Evolutionary conservation across 202 grass and related monocot species (phyloP).

Genomic region (Eragrostis tef): DNA sequence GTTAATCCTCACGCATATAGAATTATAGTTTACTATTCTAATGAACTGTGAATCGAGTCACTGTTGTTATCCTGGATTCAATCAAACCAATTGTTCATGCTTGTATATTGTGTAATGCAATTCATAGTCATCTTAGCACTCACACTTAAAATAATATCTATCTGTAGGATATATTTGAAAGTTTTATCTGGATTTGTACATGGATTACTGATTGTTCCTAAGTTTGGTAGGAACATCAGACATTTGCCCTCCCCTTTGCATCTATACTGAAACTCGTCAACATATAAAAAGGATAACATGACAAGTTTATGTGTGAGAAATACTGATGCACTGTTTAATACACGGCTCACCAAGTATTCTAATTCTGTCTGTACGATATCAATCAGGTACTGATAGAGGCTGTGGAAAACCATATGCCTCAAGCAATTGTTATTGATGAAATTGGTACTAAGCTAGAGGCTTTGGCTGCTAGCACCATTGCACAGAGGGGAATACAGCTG

Average conservation of each 20-base stretch:
- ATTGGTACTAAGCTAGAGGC: slow-evolving; percentile 91
- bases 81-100: neutral
- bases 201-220: neutral
- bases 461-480: slow-evolving; percentile 88
- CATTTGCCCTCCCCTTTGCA: neutral
- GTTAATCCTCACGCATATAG: neutral
- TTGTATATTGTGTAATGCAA: neutral
- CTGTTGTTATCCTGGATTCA: neutral
- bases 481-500: slow-evolving; percentile 89
- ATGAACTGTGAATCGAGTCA: neutral
- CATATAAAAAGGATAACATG: neutral
- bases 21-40: neutral
- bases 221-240: neutral
- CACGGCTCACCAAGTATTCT: neutral
- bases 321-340: slow-evolving; percentile 4
- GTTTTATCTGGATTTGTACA: neutral
- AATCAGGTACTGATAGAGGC: slow-evolving; percentile 92
- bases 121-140: neutral
- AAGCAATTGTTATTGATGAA: slow-evolving; percentile 92
- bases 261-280: neutral
- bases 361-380: slow-evolving; percentile 9
- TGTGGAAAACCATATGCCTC: slow-evolving; percentile 95
- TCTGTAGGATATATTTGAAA: neutral
- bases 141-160: neutral
- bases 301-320: neutral